Conservation (phyloP, 2,329 filamentous ascomycete genomes). For the Talaromyces marneffei region DNA sequence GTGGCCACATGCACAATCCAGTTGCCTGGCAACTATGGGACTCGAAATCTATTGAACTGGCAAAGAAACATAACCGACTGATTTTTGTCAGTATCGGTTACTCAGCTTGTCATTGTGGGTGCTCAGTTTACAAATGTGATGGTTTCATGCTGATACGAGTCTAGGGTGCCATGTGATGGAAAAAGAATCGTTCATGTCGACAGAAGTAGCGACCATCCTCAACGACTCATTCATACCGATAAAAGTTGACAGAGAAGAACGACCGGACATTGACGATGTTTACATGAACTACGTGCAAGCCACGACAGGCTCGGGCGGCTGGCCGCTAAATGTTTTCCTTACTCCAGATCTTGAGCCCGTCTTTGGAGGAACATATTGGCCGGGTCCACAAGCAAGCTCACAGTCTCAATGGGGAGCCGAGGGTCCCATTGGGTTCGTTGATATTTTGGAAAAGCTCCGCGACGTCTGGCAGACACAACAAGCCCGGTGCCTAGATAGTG, state of each 20-base stretch:
- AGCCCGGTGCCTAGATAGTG: conserved; percentile 73
- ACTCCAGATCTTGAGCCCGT: conserved; percentile 90
- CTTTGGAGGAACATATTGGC: conserved; percentile 96
- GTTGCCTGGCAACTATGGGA: conserved; percentile 91
- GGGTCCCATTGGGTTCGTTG: conserved; percentile 70
- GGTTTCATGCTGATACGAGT: background rate
- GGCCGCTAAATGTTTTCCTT: conserved; percentile 95
- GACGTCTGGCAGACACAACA: conserved; percentile 77
- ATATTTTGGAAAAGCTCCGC: conserved; percentile 71
- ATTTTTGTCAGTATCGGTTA: conserved; percentile 95
- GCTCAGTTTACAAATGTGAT: background rate
- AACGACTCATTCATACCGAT: conserved; percentile 87
- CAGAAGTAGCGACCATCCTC: conserved; percentile 70
- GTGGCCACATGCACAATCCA: conserved; percentile 69
- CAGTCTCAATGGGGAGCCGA: conserved; percentile 36
- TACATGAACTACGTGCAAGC: conserved; percentile 99
- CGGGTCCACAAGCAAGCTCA: conserved; percentile 61
- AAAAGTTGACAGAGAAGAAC: conserved; percentile 87
- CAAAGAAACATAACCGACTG: conserved; percentile 74
- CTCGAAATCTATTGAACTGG: conserved; percentile 67
- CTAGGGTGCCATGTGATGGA: conserved; percentile 84
- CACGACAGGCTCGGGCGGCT: conserved; percentile 81
- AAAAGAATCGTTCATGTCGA: conserved; percentile 81
- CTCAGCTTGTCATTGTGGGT: conserved; percentile 86
- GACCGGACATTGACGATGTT: conserved; percentile 87